Percentiles rank a stretch among this genome's conserved stretches.
Conservation (phyloP, 225 moss, liverwort and hornwort species). For the Takakia lepidozioides region DNA sequence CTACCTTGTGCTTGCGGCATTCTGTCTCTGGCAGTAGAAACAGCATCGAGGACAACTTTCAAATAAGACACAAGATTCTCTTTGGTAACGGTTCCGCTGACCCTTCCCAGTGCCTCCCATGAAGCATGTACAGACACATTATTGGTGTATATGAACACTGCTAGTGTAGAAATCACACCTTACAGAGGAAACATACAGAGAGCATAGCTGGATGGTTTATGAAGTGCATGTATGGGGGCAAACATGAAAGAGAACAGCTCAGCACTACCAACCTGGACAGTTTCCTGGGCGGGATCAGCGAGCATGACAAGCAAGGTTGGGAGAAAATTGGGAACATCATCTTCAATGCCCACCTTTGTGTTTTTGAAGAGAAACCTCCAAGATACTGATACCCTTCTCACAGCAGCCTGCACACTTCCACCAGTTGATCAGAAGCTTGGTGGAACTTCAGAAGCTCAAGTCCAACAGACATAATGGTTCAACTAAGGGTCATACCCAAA, state of each 20-base stretch:
- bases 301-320: conserved; percentile 92
- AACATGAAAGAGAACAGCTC: too few species aligned
- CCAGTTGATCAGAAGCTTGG: conserved; percentile 14
- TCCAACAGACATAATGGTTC: too few species aligned
- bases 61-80: conserved; percentile 71
- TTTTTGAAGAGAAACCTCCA: conserved; percentile 93
- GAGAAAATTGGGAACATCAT: conserved; percentile 82
- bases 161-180: too few species aligned
- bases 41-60: conserved; percentile 85
- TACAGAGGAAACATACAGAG: too few species aligned
- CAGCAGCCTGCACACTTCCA: conserved; percentile 52
- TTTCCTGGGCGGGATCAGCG: conserved; percentile 72
- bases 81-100: conserved; percentile 68
- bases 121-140: conserved; percentile 52
- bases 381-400: conserved; percentile 82
- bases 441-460: too few species aligned
- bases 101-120: conserved; percentile 86
- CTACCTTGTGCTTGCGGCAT: conserved; percentile 92
- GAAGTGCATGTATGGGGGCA: too few species aligned
- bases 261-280: conserved; percentile 66
- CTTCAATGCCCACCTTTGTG: conserved; percentile 58
- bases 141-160: too few species aligned
- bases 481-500: too few species aligned
- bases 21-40: conserved; percentile 98
- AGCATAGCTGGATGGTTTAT: too few species aligned